Evolutionary conservation across 2,329 filamentous ascomycete genomes (phyloP), one percentile per base, ranked within the genome.

Genomic region (Didymella glomerata): DNA sequence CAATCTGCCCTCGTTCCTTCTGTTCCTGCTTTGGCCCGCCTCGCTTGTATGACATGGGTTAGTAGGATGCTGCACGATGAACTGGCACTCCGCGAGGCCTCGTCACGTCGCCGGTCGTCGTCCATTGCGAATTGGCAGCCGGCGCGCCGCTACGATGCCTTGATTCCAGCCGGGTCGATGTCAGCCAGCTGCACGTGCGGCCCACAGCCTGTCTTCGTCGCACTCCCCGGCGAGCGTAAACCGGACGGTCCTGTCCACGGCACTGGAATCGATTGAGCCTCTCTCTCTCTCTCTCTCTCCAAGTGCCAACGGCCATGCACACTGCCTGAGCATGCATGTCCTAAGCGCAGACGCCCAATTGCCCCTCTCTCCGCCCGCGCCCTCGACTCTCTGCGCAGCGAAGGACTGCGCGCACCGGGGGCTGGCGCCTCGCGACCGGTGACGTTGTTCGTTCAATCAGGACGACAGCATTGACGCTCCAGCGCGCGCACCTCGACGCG

Each of bases 381-480:
- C 48, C 28, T 36, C n/a, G 47, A 25, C 30, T n/a, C 45, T 14
- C 18, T 36, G 32, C 32, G 32, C 32, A 36, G 32, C 32, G 16
- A 14, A 36, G 6, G 16, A n/a, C 16, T n/a, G 32, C 32, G 34
- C 38, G 38, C 38, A 24, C 38, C 20, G 38, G 18, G 18, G 20
- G 38, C 38, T 41, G 38, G 38, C 38, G 38, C 38, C 38, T 41
- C 38, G 20, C 38, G 38, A 41, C 38, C 10, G 20, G 38, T 44
- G 41, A 44, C 41, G 41, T 44, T 27, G 60, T 50, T 46, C 30
- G 54, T 50, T 44, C 50, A 40, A 20, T 42, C 48, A 63, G 47
- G 54, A 52, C 57, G 46, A 54, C 61, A 54, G 62, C 62, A 62
- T 51, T 56, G 66, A 55, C 46, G 51, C 53, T 61, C 58, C 38